A percentile compares a stretch with the other conserved stretches of the same genome.
phyloP scores from a whole-genome alignment of 108 stramenopile species.

The Nitzschia inconspicua region DNA sequence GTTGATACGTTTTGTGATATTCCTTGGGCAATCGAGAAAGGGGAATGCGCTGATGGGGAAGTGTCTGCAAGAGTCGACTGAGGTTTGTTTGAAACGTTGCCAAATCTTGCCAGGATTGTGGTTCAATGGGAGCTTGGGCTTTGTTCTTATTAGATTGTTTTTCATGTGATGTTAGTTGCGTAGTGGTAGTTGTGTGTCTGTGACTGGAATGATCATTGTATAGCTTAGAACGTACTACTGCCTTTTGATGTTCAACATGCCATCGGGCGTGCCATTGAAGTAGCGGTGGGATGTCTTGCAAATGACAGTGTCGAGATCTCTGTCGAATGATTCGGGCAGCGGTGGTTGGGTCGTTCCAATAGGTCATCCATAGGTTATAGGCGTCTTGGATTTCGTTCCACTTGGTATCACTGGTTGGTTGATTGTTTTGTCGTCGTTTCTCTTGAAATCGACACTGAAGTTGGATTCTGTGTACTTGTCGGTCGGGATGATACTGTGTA shows the following conservation, averaged over 20 bases:
- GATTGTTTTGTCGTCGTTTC: not conserved
- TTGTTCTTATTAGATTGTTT: too few species aligned
- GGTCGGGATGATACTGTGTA: constrained; percentile 23
- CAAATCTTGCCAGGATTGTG: not conserved
- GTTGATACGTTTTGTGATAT: constrained; percentile 22
- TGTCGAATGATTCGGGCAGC: constrained; percentile 16
- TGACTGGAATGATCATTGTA: not conserved
- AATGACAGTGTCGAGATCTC: constrained; percentile 1
- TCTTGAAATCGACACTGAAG: not conserved
- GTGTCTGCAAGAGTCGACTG: constrained; percentile 5
- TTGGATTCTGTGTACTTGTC: not conserved
- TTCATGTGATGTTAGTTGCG: too few species aligned
- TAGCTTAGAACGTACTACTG: not conserved
- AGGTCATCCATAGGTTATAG: constrained; percentile 8
- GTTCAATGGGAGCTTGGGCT: too few species aligned
- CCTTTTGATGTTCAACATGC: too few species aligned
- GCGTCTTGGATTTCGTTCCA: constrained; percentile 24
- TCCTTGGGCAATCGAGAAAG: constrained; percentile 29
- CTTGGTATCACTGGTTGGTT: not conserved
- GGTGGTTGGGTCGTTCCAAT: constrained; percentile 20
- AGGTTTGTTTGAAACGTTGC: not conserved
- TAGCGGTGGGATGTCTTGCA: constrained; percentile 7
- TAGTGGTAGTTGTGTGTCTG: too few species aligned
- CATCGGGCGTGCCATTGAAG: constrained; percentile 6
- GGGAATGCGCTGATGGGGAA: not conserved